Evolutionary conservation across 2,329 filamentous ascomycete genomes (phyloP), one percentile per base, ranked within the genome.

Genomic region (Colletotrichum scovillei): DNA sequence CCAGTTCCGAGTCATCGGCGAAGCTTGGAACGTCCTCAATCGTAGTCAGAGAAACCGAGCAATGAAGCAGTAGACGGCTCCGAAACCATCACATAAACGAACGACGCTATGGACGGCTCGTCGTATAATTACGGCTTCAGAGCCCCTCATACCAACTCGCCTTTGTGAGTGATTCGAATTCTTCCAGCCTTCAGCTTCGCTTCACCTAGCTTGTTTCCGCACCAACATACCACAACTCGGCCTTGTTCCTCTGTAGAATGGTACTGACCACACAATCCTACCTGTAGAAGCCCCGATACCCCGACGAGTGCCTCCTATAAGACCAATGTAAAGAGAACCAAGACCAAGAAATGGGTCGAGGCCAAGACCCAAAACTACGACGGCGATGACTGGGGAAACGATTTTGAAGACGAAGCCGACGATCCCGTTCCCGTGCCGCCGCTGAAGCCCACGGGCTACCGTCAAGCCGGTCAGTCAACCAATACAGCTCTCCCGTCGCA

Each of bases 261-360:
- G 24, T 59, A 28, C 60, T 73, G 46, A 73, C 22, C 8, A n/a
- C 55, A 16, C 14, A 19, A 30, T 19, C 6, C 24, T 53, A n/a
- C 16, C 24, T 35, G 5, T 26, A 75, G 73, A 46, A 75, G 73
- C 69, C 73, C 74, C 9, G 73, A 75, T 24, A 75, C 73, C 12
- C 74, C 74, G 16, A 66, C 80, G 24, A 79, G 77, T 67, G 81
- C 77, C 71, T 78, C 83, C 30, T 98, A 95, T 84, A 93, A 94
- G 81, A 91, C 95, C 64, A 97, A 98, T 81, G 92, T 98, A 62
- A 96, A 94, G 83, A 92, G 96, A 74, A 90, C 92, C 69, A 97
- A 97, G 85, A 98, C 95, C 68, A 94, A 92, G 84, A 97, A 97
- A 89, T 98, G 96, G 96, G 93, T 96, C 49, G 93, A 97, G 79